Evolutionary conservation across 345 rosid genomes (phyloP), one percentile per base, ranked within the genome.

Genomic region (Dovyalis caffra): DNA sequence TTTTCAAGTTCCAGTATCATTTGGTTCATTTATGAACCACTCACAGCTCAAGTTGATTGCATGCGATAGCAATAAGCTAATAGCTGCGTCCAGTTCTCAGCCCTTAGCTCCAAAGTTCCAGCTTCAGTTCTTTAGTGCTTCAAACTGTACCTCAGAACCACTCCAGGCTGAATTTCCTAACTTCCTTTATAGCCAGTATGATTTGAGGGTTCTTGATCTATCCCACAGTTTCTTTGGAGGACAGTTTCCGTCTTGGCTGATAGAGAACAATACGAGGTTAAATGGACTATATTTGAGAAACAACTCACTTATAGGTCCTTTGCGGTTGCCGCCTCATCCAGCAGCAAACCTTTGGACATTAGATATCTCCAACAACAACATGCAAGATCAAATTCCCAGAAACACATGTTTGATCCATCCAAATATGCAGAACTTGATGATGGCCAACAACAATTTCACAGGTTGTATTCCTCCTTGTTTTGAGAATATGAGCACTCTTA

Each of bases 191-290:
- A 16, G 51, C 21, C 51, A 45, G 0, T 3, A 72, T 32, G 45
- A 82, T 7, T 37, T 82, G 67, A 28, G 7, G 14, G 0, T 1
- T 0, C 34, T 75, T 43, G 70, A 58, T 18, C 73, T 82, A 3
- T 53, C 58, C 33, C 14, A 45, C 1, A 67, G 12, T n/a, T 9
- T 20, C 3, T 1, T 82, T 5, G 47, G 1, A 0, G 80, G 63
- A 45, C 31, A 10, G 1, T 61, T 79, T 23, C 87, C 81, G 2
- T 0, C 7, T 57, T 84, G 85, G 87, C 61, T 81, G 49, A 6
- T 84, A 2, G 14, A 32, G 25, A 84, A 84, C 61, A 84, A 84
- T 32, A 57, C 75, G 32, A 29, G 33, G 0, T 63, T 84, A 23
- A 23, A 49, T 16, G 0, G 0, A 0, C 49, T 81, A 1, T 0